phyloP scores from a whole-genome alignment of 176 grass and related monocot species.

The Oryza australiensis region DNA sequence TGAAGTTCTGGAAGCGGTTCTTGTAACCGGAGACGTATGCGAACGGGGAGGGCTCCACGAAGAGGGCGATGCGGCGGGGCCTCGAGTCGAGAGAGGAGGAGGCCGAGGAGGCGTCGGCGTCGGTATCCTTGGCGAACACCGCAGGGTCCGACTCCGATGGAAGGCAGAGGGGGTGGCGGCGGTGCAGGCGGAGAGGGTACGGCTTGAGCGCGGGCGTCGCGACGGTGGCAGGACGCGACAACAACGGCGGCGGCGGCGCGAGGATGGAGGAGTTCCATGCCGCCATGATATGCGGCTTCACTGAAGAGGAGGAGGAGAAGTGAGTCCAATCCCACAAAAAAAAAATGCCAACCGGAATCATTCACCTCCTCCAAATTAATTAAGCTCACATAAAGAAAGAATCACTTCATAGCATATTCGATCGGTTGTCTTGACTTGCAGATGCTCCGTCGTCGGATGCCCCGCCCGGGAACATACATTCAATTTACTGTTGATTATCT shows the following conservation, averaged over 20 bases:
- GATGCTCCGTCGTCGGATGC: too few relatives aligned
- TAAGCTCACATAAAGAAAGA: too few relatives aligned
- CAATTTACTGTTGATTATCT: too few relatives aligned
- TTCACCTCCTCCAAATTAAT: too few relatives aligned
- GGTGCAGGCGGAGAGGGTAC: not conserved
- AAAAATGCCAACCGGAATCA: not conserved
- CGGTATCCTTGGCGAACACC: not conserved
- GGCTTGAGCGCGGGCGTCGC: not conserved
- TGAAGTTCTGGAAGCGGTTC: slow-evolving; percentile 99
- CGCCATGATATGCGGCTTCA: not conserved
- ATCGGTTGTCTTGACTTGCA: too few relatives aligned
- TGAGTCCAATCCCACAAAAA: accelerated
- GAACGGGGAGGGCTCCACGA: slow-evolving; percentile 92
- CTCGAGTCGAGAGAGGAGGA: slow-evolving; percentile 25
- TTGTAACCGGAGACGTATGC: slow-evolving; percentile 95
- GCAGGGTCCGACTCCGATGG: not conserved
- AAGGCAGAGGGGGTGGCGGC: not conserved
- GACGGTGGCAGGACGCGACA: not conserved
- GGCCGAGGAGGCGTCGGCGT: not conserved
- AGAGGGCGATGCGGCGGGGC: slow-evolving; percentile 86
- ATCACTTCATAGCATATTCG: too few relatives aligned
- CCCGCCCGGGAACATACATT: too few relatives aligned
- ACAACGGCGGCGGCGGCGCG: not conserved
- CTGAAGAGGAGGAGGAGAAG: too few relatives aligned
- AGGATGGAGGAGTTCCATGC: slow-evolving; percentile 22